phyloP scores from a whole-genome alignment of 176 grass and related monocot genomes.

The Melocanna baccifera region DNA sequence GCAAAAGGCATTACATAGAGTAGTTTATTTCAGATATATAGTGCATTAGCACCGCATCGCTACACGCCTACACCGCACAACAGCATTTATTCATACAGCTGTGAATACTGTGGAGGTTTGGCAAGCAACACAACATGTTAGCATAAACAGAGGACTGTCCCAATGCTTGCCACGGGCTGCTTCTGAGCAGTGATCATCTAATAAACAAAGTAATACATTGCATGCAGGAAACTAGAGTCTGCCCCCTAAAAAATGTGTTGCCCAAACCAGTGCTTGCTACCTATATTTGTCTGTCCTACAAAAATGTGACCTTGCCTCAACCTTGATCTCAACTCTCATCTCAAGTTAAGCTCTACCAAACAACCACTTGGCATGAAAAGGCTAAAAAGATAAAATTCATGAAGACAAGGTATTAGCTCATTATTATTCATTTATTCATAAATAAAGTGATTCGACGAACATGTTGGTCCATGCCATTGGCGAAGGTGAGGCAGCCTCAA shows the following conservation, averaged over 20 bases:
- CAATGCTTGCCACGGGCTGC: neutral
- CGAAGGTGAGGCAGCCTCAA: too few relatives aligned
- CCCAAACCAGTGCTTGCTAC: neutral
- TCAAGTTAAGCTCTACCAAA: neutral
- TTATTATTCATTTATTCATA: neutral
- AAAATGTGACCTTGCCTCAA: constrained; percentile 2
- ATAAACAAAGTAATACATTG: neutral
- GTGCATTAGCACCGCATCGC: too few relatives aligned
- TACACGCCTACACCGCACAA: neutral
- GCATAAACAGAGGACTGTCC: neutral
- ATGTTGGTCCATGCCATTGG: neutral
- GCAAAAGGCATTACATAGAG: neutral
- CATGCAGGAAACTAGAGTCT: neutral
- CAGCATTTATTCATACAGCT: neutral
- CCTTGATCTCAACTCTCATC: neutral
- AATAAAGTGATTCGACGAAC: neutral
- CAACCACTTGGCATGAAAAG: neutral
- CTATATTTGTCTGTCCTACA: neutral
- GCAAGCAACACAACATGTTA: neutral
- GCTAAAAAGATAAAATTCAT: neutral
- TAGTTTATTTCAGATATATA: too few relatives aligned
- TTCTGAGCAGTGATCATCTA: neutral
- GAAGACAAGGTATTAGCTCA: neutral
- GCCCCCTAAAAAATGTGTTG: neutral
- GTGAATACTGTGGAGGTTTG: neutral